phyloP scores from a whole-genome alignment of 2,329 filamentous ascomycete species.

The Paecilomyces dactylethromorphus region DNA sequence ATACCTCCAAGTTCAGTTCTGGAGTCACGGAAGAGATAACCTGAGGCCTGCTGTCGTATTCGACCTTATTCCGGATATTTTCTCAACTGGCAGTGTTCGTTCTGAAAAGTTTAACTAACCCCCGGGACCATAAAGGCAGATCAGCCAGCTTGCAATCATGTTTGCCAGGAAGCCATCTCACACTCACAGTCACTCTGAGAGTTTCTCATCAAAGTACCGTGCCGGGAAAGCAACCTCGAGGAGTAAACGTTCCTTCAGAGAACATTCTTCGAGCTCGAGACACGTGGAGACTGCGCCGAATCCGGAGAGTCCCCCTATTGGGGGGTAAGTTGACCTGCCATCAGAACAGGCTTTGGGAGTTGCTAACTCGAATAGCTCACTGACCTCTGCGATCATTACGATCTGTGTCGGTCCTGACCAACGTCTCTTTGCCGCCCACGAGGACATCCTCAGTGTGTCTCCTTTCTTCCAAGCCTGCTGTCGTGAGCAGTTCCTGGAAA shows the following conservation, averaged over 20 bases:
- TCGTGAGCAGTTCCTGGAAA: slow-evolving; percentile 56
- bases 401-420: slow-evolving; percentile 74
- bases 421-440: slow-evolving; percentile 84
- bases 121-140: background rate
- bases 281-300: slow-evolving; percentile 21
- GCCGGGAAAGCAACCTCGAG: slow-evolving; percentile 32
- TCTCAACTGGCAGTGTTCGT: background rate
- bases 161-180: slow-evolving; percentile 16
- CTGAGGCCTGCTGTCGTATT: background rate
- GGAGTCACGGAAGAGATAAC: background rate
- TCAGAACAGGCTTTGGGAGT: background rate
- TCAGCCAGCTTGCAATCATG: slow-evolving; percentile 1
- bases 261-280: slow-evolving; percentile 18
- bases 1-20: background rate
- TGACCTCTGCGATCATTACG: slow-evolving; percentile 67
- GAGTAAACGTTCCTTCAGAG: slow-evolving; percentile 26
- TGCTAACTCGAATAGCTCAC: slow-evolving; percentile 34
- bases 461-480: slow-evolving; percentile 69
- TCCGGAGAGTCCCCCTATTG: slow-evolving; percentile 25
- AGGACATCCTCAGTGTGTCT: slow-evolving; percentile 72
- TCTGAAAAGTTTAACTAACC: background rate
- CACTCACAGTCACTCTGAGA: slow-evolving; percentile 20
- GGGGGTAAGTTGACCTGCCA: slow-evolving; percentile 22
- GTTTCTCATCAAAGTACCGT: slow-evolving; percentile 35
- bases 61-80: background rate